Evolutionary conservation across 192 early-diverging fungal species (phyloP), one percentile per base, ranked within the genome.

Genomic region (Coemansia sp.): DNA sequence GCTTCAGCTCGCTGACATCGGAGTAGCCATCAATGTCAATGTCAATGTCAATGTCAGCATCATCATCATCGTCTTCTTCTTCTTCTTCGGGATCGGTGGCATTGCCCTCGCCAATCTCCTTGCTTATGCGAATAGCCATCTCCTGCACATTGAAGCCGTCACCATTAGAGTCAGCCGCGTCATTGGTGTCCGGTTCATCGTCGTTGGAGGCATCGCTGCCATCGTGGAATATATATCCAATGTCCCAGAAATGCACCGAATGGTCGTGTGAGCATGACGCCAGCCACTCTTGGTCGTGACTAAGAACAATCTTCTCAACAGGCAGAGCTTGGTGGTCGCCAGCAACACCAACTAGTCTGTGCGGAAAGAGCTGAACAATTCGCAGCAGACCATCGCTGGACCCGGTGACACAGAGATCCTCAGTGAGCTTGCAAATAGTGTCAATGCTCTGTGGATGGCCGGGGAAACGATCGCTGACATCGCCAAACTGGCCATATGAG

Each of bases 401-500:
- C 21, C 96, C 98, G 0, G 98, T 99, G 19, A 90, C 87, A 10
- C 98, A 86, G 53, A 89, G 86, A 64, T 90, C 86, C 54, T 98
- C 95, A 37, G 90, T 89, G 52, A 97, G 78, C 74, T 91, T 92
- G 71, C 86, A 86, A 37, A 99, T 87, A 0, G 94, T 79, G 67
- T 96, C 92, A 44, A 99, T 92, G 21, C 92, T 92, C 58, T 87
- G 87, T 23, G 96, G 96, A 70, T 99, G 98, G 50, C 98, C 98
- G 10, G 93, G 85, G 69, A 98, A 93, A 16, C 98, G 88, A 81
- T 99, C 98, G 16, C 90, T 91, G 61, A 90, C 88, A 67, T 99
- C 96, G 18, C 91, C 93, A 91, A 94, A 99, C 73, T 94, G 84
- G 32, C 90, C 92, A 85, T 90, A 98, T 2, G 89, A 87, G 74